Percentiles rank a stretch among this genome's conserved stretches.
phyloP scores from a whole-genome alignment of 257 asterid genomes.

The Thymus mandschuricus region DNA sequence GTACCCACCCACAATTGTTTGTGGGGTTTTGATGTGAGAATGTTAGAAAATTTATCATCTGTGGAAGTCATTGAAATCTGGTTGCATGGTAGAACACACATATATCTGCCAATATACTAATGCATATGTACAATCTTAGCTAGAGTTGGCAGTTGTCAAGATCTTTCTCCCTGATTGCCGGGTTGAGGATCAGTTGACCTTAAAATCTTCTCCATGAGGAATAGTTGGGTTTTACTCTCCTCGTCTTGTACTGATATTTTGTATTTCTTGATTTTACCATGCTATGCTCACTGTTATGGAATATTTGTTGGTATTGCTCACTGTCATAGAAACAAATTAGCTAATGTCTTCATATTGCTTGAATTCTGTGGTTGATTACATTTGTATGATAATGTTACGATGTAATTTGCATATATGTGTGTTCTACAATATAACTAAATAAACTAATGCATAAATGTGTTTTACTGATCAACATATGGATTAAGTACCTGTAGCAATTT shows the following conservation, averaged over 20 bases:
- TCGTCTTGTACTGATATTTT: not conserved
- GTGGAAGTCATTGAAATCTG: not conserved
- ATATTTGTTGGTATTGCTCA: not conserved
- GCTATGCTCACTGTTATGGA: not conserved
- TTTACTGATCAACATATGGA: not conserved
- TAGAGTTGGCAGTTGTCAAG: conserved; percentile 3
- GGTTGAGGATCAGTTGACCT: conserved; percentile 4
- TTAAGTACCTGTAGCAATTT: not conserved
- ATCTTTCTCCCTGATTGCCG: not conserved
- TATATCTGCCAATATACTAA: not conserved
- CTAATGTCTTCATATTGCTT: conserved; percentile 4
- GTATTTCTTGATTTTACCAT: too few relatives aligned
- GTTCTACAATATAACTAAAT: too few relatives aligned
- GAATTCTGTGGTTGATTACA: conserved; percentile 8
- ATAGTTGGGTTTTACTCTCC: not conserved
- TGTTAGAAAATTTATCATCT: not conserved
- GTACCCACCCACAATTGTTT: too few relatives aligned
- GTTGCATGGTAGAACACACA: not conserved
- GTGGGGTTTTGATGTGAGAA: too few relatives aligned
- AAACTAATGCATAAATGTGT: too few relatives aligned
- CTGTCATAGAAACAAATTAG: not conserved
- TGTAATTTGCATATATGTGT: not conserved
- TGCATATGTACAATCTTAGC: not conserved
- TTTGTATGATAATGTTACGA: conserved; percentile 4
- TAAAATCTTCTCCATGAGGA: not conserved